Evolutionary conservation across 805 yeast species (phyloP).

Genomic region (Wickerhamomyces tratensis): DNA sequence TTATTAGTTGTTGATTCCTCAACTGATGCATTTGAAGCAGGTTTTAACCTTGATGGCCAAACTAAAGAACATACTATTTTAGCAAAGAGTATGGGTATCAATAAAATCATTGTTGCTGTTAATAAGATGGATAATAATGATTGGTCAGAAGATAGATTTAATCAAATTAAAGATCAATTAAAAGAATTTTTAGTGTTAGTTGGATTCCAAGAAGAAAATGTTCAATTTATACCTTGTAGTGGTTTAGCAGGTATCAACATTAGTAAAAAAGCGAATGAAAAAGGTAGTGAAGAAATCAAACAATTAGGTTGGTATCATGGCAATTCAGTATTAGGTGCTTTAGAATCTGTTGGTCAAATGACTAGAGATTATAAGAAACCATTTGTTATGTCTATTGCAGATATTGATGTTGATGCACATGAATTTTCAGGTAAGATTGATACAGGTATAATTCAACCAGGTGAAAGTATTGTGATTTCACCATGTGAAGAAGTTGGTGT

Average conservation of each 20-base stretch:
- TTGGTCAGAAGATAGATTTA: slow-evolving; percentile 76
- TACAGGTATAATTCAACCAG: slow-evolving; percentile 87
- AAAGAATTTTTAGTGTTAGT: slow-evolving; percentile 76
- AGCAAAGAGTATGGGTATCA: slow-evolving; percentile 85
- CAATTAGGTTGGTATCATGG: slow-evolving; percentile 36
- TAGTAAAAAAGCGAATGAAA: slow-evolving; percentile 73
- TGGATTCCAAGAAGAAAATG: slow-evolving; percentile 76
- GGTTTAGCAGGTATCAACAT: slow-evolving; percentile 91
- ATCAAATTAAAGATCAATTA: slow-evolving; percentile 69
- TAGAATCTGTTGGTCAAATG: slow-evolving; percentile 77
- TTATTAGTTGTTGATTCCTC: slow-evolving; percentile 87
- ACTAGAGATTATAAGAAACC: slow-evolving; percentile 78
- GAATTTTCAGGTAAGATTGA: slow-evolving; percentile 93
- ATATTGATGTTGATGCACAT: slow-evolving; percentile 84
- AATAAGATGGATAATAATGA: slow-evolving; percentile 94
- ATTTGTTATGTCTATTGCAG: slow-evolving; percentile 83
- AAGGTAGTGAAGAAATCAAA: slow-evolving; percentile 32
- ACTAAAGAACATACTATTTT: slow-evolving; percentile 92
- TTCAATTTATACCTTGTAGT: slow-evolving; percentile 84
- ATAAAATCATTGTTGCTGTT: slow-evolving; percentile 79
- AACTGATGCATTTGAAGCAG: slow-evolving; percentile 92
- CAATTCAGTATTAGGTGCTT: slow-evolving; percentile 78
- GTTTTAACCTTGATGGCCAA: slow-evolving; percentile 91
- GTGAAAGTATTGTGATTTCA: slow-evolving; percentile 83
- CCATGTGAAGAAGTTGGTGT: slow-evolving; percentile 88